These are phyloP conservation scores for Fusarium lyarnte DNA, from an alignment of 2,329 filamentous ascomycete genomes.

Conservation along the genomic window DNA sequence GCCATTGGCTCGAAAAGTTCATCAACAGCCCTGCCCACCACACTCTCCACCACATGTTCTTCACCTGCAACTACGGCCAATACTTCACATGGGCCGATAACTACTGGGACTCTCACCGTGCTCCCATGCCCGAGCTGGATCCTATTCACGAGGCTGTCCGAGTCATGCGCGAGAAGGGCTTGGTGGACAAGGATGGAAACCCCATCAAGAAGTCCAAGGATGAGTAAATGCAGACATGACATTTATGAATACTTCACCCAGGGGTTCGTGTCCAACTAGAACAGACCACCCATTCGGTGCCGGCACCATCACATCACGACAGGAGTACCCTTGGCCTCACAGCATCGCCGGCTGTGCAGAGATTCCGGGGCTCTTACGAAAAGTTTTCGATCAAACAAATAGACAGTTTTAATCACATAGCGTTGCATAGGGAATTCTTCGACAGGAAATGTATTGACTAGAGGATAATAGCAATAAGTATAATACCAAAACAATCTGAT, in stretches of 20 bases:
- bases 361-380: slow-evolving; percentile 25
- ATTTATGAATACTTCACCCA: neutral
- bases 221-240: slow-evolving; percentile 30
- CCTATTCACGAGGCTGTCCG: slow-evolving; percentile 56
- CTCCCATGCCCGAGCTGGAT: slow-evolving; percentile 55
- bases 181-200: slow-evolving; percentile 56
- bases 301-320: slow-evolving; percentile 30
- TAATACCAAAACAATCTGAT: slow-evolving; percentile 44
- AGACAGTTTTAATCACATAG: slow-evolving; percentile 37
- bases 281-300: slow-evolving; percentile 29
- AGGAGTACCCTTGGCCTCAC: slow-evolving; percentile 9
- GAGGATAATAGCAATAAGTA: slow-evolving; percentile 44
- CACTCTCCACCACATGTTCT: slow-evolving; percentile 61
- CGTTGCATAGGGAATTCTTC: slow-evolving; percentile 21
- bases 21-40: slow-evolving; percentile 61
- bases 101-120: slow-evolving; percentile 56
- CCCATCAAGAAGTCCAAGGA: slow-evolving; percentile 48
- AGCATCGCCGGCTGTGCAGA: slow-evolving; percentile 7
- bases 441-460: slow-evolving; percentile 44
- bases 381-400: slow-evolving; percentile 24
- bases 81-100: slow-evolving; percentile 59
- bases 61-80: slow-evolving; percentile 60
- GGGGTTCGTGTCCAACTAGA: neutral
- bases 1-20: slow-evolving; percentile 57
- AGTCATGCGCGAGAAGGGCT: slow-evolving; percentile 56